phyloP scores from a whole-genome alignment of 208 protist genomes.

The Borovskyia barvae region DNA sequence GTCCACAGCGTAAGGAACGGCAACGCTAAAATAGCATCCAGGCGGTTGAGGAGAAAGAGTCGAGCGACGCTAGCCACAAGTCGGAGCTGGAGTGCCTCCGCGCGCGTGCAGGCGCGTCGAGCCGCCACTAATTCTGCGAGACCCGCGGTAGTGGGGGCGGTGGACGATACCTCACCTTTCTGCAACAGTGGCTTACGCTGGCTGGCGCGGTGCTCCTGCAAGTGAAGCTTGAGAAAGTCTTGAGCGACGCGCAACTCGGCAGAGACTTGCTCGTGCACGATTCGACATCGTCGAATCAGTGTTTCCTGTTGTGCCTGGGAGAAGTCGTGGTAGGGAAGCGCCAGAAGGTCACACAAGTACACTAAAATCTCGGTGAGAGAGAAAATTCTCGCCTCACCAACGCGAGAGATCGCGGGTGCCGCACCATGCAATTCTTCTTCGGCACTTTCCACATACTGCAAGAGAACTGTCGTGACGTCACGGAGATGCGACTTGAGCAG shows the following conservation, averaged over 20 bases:
- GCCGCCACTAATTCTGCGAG: conserved; percentile 31
- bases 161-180: not conserved
- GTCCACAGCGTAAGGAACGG: conserved; percentile 67
- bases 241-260: conserved; percentile 27
- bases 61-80: conserved; percentile 54
- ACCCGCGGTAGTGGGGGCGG: conserved; percentile 5
- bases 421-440: conserved; percentile 1
- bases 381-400: not conserved
- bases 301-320: conserved; percentile 62
- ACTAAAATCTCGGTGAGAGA: conserved; percentile 28
- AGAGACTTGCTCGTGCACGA: conserved; percentile 36
- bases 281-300: conserved; percentile 42
- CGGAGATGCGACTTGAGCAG: conserved; percentile 7
- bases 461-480: conserved; percentile 22
- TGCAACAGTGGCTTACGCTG: conserved; percentile 13
- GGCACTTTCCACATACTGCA: conserved; percentile 12
- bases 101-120: conserved; percentile 28
- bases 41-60: conserved; percentile 61
- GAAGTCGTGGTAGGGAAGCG: conserved; percentile 46
- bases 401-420: not conserved
- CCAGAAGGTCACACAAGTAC: conserved; percentile 62
- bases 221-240: conserved; percentile 42
- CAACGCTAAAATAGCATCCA: conserved; percentile 45
- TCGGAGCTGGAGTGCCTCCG: conserved; percentile 66
- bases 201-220: conserved; percentile 14